Conservation (phyloP, 2,329 filamentous ascomycete genomes). For the Colletotrichum spaethianum region DNA sequence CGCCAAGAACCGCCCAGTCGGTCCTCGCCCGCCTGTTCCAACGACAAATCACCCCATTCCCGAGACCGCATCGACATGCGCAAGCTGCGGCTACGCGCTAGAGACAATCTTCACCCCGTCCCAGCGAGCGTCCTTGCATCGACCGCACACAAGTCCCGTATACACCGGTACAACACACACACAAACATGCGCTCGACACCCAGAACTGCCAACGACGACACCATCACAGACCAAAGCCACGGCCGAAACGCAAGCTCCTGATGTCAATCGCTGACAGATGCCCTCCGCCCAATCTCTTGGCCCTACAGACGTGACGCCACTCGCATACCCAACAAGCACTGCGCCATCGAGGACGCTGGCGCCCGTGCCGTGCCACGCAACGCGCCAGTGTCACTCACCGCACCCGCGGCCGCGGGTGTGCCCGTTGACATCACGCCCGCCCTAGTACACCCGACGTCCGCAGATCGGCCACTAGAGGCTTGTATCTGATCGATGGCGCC, state of each 20-base stretch:
- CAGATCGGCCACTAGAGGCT: slow-evolving; percentile 38
- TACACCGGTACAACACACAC: neutral
- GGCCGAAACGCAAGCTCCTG: slow-evolving; percentile 1
- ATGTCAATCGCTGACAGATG: neutral
- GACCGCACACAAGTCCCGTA: neutral
- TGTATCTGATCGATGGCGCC: slow-evolving; percentile 3
- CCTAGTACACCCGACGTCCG: slow-evolving; percentile 30
- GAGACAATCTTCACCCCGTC: neutral
- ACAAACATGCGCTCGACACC: neutral
- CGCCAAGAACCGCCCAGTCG: neutral
- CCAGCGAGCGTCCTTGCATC: neutral
- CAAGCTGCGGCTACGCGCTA: neutral
- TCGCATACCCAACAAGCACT: neutral
- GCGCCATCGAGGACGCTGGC: neutral
- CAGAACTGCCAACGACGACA: neutral
- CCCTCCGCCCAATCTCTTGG: neutral
- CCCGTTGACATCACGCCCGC: slow-evolving; percentile 32
- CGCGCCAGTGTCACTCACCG: slow-evolving; percentile 1
- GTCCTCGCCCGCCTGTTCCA: neutral
- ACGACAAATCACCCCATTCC: neutral
- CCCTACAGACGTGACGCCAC: neutral
- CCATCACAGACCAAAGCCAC: slow-evolving; percentile 7
- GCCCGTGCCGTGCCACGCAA: slow-evolving; percentile 3
- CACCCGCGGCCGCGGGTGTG: slow-evolving; percentile 5
- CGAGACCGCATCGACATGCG: neutral